Base-by-base conservation (phyloP, 176 grass and related monocot genomes). In the Miscanthus lutarioriparius region DNA sequence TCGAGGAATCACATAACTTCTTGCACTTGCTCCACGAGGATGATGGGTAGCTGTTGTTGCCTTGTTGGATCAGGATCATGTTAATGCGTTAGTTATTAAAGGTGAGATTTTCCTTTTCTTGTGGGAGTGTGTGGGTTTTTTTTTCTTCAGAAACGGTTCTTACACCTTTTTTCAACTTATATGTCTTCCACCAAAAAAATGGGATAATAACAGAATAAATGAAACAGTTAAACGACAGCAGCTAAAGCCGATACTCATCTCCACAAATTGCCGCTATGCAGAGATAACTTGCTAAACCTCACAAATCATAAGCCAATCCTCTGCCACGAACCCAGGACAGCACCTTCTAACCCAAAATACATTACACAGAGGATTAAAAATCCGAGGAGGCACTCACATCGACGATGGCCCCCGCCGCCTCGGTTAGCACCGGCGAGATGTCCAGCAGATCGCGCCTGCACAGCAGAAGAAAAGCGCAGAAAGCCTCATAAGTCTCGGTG, bases 401-500 rank as follows among this genome's bases (percentile, higher is more conserved):
- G 20, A 99, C 91, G 67, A 99, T 99, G 75, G 93, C 96, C 7
- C 96, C 96, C 7, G 96, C 93, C 1, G 96, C 93, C 86, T 99
- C 96, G 8, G 87, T 96, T 51, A 99, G 87, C 66, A 94, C 94
- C 1, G 91, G 93, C 54, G 96, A 99, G 76, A 99, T 99, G 85
- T 99, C 96, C 40, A 99, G 88, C 88, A 99, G 81, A 86, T 99
- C 96, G 66, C 90, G 92, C 91, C 96, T 99, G 84, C 82, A 38
- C 10, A 65, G 3, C 40, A 88, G n/a, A 71, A 27, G 65, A 56
- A 51, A 32, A 74, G 32, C 28, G 23, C 5, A 23, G 13, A 43
- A 68, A 5, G 6, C 70, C 61, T 80, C 10, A 32, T 6, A 44
- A 85, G 70, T 35, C 69, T 72, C 17, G 15, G 51, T 64, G 4